These are phyloP conservation scores for Emergomyces pasteurianus DNA, from an alignment of 2,329 filamentous ascomycete species.

Conservation along the genomic window DNA sequence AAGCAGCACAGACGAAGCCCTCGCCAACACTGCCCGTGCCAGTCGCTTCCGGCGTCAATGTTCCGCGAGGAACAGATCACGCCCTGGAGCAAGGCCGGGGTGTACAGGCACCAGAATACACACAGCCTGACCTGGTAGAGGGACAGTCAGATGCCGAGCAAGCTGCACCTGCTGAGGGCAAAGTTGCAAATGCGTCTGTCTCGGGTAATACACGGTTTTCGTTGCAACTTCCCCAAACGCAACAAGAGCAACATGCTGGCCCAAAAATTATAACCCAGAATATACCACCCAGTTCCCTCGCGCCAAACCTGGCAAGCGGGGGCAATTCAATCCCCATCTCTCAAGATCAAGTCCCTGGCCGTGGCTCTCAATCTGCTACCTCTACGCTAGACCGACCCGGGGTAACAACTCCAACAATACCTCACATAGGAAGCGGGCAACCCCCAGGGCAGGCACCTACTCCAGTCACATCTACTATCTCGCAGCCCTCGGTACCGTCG, in stretches of 20 bases:
- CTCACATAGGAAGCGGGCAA: neutral
- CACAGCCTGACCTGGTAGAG: neutral
- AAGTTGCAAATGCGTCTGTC: neutral
- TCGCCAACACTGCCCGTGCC: neutral
- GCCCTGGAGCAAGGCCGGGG: neutral
- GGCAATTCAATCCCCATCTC: conserved; percentile 12
- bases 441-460: neutral
- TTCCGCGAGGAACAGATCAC: neutral
- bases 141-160: neutral
- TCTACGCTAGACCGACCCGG: conserved; percentile 3
- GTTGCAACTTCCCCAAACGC: neutral
- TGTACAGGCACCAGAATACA: neutral
- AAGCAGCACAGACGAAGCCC: neutral
- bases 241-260: conserved; percentile 6
- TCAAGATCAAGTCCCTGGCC: conserved; percentile 14
- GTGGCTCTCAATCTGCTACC: conserved; percentile 6
- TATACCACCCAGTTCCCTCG: neutral
- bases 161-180: neutral
- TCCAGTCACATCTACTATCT: neutral
- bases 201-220: neutral
- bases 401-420: neutral
- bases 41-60: neutral
- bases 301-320: conserved; percentile 12
- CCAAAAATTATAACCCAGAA: neutral
- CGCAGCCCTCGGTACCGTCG: neutral